Evolutionary conservation across 2,329 filamentous ascomycete species (phyloP), one percentile per base, ranked within the genome.

Genomic region (Penicillium sp.): DNA sequence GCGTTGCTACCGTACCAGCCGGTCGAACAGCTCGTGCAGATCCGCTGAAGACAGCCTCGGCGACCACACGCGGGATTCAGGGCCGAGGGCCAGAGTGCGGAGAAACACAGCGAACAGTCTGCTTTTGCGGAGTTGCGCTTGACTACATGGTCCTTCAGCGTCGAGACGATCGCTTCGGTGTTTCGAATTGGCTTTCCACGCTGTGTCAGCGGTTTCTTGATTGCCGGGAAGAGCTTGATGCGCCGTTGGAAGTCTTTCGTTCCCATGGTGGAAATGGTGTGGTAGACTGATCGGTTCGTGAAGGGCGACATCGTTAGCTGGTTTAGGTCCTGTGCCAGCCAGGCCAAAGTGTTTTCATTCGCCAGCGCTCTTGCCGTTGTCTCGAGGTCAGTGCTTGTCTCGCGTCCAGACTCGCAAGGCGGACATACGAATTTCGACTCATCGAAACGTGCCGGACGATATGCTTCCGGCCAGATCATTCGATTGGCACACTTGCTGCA

Each of bases 1-100:
- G 48, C 54, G 66, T 85, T 85, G 61, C 81, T 69, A 0, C 81
- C 80, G 61, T 84, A 84, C 83, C 83, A 85, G 2, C 65, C 69
- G 19, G 68, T 62, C 9, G 76, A 65, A 61, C 83, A 85, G 13
- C 62, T 66, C 5, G 64, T 65, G 67, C 82, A 85, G 56, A 84
- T 76, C 5, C 70, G 67, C 69, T 84, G 79, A 15, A 70, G 54
- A 60, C 83, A 85, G 0, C 80, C 81, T 2, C 70, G 70, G 1
- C 82, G 79, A 11, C 81, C 81, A 60, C 83, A 85, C 2, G 82
- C 80, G 0, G 71, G 72, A 15, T 73, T 75, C 1, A 84, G 73
- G 23, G 73, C 69, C 3, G 60, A 65, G 61, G 80, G 78, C 38
- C 73, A 71, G 59, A 75, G 68, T 3, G 68, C 66, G 2, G 70